Percentiles rank a stretch among this genome's conserved stretches.
phyloP scores from a whole-genome alignment of 306 rosid genomes.

The Ziziphus jujuba region DNA sequence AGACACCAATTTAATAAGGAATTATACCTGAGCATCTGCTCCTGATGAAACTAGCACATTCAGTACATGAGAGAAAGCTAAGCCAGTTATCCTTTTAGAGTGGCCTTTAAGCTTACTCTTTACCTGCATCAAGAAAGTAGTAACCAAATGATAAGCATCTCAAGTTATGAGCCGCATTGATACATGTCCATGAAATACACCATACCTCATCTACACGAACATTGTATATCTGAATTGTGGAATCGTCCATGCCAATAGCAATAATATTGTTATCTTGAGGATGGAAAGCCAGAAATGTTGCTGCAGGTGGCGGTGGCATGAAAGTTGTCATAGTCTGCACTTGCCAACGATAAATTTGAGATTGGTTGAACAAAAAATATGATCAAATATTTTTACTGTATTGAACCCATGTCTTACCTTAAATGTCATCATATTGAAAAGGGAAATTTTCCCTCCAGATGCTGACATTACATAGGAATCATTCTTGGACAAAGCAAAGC shows the following conservation, averaged over 20 bases:
- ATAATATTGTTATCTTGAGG: constrained; percentile 97
- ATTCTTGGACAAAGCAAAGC: constrained; percentile 93
- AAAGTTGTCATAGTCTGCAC: constrained; percentile 97
- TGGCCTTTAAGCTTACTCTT: constrained; percentile 98
- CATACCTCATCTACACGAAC: constrained; percentile 96
- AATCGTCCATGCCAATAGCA: constrained; percentile 98
- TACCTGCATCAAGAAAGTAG: constrained; percentile 56
- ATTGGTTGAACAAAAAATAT: constrained; percentile 28
- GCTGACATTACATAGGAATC: constrained; percentile 99
- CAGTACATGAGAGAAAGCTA: constrained; percentile 85
- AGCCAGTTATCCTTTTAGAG: constrained; percentile 91
- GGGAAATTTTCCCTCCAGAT: constrained; percentile 93
- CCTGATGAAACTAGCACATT: constrained; percentile 91
- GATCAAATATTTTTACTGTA: neutral
- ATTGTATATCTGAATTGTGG: constrained; percentile 89
- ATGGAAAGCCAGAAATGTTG: constrained; percentile 95
- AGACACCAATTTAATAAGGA: neutral
- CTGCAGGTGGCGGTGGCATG: constrained; percentile 99
- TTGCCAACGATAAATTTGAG: constrained; percentile 39
- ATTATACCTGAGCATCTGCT: constrained; percentile 91
- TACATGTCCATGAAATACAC: constrained; percentile 11
- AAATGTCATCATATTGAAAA: constrained; percentile 97
- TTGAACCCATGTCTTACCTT: constrained; percentile 50
- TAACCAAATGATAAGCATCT: constrained; percentile 18
- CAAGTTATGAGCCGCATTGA: constrained; percentile 23